phyloP scores from a whole-genome alignment of 2,329 filamentous ascomycete species.

The Chaetomium sp. region DNA sequence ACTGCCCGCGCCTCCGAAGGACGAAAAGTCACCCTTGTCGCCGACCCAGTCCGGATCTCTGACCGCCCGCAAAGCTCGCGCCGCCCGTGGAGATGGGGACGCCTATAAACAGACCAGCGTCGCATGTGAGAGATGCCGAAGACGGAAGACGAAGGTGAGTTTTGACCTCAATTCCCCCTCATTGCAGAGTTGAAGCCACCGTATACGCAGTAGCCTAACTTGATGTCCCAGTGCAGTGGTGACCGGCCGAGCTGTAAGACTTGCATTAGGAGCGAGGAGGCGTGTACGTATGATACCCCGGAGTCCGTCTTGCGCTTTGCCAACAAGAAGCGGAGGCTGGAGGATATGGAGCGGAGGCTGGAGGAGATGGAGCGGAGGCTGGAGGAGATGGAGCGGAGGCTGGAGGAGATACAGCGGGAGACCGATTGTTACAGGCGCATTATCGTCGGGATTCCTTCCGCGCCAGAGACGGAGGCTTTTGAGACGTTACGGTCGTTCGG shows the following conservation, averaged over 20 bases:
- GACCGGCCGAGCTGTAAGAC: conserved; percentile 10
- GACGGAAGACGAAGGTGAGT: neutral
- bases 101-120: no score
- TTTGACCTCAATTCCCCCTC: no score
- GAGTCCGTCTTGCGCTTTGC: conserved; percentile 12
- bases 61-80: no score
- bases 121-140: neutral
- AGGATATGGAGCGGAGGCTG: no score
- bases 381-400: conserved; percentile 10
- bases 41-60: no score
- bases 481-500: conserved; percentile 20
- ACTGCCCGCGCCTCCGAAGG: no score
- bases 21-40: no score
- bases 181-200: no score
- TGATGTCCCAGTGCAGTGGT: conserved; percentile 10
- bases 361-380: conserved; percentile 14
- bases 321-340: no score
- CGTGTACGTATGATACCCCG: conserved; percentile 12
- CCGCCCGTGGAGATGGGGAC: no score
- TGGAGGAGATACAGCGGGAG: conserved; percentile 6
- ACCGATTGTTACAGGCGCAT: conserved; percentile 18
- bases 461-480: conserved; percentile 18
- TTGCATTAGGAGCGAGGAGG: conserved; percentile 8
- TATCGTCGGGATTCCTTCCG: conserved; percentile 15
- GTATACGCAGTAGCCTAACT: neutral